Evolutionary conservation across 2,329 filamentous ascomycete species (phyloP).

Genomic region (Cadophora gregata): DNA sequence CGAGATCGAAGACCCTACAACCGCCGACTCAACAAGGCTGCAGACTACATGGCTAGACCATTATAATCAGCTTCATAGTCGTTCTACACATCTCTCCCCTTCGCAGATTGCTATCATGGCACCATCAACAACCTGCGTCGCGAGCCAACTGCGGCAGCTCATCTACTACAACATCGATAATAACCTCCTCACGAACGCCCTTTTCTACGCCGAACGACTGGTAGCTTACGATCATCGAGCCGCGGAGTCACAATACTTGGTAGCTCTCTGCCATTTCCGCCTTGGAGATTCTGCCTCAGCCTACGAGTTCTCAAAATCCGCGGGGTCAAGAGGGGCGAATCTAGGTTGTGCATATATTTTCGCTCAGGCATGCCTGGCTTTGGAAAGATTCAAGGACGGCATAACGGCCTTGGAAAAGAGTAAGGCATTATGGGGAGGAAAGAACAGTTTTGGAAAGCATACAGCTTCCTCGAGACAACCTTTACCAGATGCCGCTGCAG

Average conservation of each 20-base stretch:
- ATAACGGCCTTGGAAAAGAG: slow-evolving; percentile 84
- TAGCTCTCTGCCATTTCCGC: slow-evolving; percentile 84
- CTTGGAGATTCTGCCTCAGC: slow-evolving; percentile 84
- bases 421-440: slow-evolving; percentile 74
- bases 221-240: slow-evolving; percentile 83
- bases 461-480: slow-evolving; percentile 76
- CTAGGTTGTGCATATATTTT: slow-evolving; percentile 90
- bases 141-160: slow-evolving; percentile 57
- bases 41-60: slow-evolving; percentile 41
- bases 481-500: slow-evolving; percentile 81
- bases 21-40: slow-evolving; percentile 24
- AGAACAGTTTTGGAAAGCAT: slow-evolving; percentile 82
- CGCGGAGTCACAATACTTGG: slow-evolving; percentile 79
- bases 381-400: slow-evolving; percentile 82
- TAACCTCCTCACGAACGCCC: slow-evolving; percentile 83
- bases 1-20: slow-evolving; percentile 20
- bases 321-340: slow-evolving; percentile 74
- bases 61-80: slow-evolving; percentile 33
- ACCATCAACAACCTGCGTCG: slow-evolving; percentile 40
- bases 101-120: slow-evolving; percentile 39
- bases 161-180: slow-evolving; percentile 84
- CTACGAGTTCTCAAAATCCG: slow-evolving; percentile 78
- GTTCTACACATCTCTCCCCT: slow-evolving; percentile 27
- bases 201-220: slow-evolving; percentile 90
- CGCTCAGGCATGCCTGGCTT: slow-evolving; percentile 82